A percentile compares a stretch with the other conserved stretches of the same genome.
Evolutionary conservation across 306 rosid species (phyloP).

Genomic region (Sicyos baderoa): DNA sequence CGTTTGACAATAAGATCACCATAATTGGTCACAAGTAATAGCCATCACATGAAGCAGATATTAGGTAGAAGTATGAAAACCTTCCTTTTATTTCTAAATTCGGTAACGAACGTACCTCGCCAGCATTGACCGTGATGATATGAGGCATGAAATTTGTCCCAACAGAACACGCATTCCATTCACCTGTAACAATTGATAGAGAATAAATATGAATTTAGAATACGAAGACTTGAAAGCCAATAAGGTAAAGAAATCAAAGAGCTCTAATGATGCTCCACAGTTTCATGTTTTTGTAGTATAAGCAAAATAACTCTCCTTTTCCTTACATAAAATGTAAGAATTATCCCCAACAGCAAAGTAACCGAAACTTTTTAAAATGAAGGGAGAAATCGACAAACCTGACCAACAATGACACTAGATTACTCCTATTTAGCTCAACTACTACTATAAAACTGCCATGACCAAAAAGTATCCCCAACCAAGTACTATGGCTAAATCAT

Average conservation of each 20-base stretch:
- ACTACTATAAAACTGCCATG: not conserved
- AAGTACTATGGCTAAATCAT: not conserved
- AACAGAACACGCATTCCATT: slow-evolving; percentile 34
- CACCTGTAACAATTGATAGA: slow-evolving; percentile 39
- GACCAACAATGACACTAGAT: not conserved
- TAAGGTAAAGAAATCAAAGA: not conserved
- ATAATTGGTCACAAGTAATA: not conserved
- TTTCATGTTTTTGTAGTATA: not conserved
- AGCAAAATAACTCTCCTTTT: not conserved
- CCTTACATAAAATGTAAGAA: not conserved
- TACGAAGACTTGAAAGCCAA: not conserved
- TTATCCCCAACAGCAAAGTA: not conserved
- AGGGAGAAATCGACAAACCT: not conserved
- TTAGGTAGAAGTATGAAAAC: no score
- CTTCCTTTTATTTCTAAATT: not conserved
- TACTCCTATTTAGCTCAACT: not conserved
- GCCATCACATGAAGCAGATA: no score
- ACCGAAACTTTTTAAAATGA: not conserved
- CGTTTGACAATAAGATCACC: not conserved
- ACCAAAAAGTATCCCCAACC: not conserved
- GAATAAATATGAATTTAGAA: slow-evolving; percentile 15
- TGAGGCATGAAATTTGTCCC: slow-evolving; percentile 76
- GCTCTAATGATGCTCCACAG: not conserved
- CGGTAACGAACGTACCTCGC: slow-evolving; percentile 56
- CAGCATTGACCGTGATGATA: slow-evolving; percentile 60